Evolutionary conservation across 2,329 filamentous ascomycete genomes (phyloP).

Genomic region (Penicillium hordei): DNA sequence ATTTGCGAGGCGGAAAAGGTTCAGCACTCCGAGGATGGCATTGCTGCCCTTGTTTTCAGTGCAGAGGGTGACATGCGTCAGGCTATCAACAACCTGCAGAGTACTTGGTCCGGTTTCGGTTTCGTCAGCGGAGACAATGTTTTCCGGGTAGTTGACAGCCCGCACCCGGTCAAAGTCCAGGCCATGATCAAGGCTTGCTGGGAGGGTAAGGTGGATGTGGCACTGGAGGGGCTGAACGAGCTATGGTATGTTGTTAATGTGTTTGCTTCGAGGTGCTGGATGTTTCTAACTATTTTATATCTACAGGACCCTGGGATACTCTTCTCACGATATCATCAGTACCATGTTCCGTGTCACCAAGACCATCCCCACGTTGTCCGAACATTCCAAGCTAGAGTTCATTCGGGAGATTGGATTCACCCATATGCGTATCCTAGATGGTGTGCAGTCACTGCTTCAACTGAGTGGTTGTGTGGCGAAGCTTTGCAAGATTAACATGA

Average conservation of each 20-base stretch:
- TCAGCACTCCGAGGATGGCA: conserved; percentile 84
- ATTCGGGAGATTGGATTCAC: conserved; percentile 99
- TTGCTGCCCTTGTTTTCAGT: conserved; percentile 94
- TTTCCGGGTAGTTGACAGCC: conserved; percentile 94
- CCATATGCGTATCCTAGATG: conserved; percentile 98
- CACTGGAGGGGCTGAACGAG: conserved; percentile 81
- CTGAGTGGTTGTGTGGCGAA: conserved; percentile 89
- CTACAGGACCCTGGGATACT: conserved; percentile 78
- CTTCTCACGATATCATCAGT: conserved; percentile 97
- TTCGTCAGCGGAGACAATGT: conserved; percentile 98
- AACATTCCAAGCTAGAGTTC: conserved; percentile 94
- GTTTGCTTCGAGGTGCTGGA: neutral
- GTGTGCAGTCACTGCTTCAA: conserved; percentile 91
- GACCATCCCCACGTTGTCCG: conserved; percentile 85
- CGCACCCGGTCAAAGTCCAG: conserved; percentile 97
- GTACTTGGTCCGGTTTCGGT: conserved; percentile 87
- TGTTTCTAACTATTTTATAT: conserved; percentile 10
- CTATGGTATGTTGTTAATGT: conserved; percentile 62
- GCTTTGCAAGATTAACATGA: conserved; percentile 95
- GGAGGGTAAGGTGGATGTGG: conserved; percentile 84
- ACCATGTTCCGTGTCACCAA: conserved; percentile 99
- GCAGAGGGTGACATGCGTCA: conserved; percentile 99
- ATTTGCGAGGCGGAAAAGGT: conserved; percentile 92
- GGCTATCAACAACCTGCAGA: conserved; percentile 97
- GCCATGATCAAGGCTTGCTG: conserved; percentile 98